Conservation (phyloP, 2,329 filamentous ascomycete genomes). For the Colletotrichum tanaceti region DNA sequence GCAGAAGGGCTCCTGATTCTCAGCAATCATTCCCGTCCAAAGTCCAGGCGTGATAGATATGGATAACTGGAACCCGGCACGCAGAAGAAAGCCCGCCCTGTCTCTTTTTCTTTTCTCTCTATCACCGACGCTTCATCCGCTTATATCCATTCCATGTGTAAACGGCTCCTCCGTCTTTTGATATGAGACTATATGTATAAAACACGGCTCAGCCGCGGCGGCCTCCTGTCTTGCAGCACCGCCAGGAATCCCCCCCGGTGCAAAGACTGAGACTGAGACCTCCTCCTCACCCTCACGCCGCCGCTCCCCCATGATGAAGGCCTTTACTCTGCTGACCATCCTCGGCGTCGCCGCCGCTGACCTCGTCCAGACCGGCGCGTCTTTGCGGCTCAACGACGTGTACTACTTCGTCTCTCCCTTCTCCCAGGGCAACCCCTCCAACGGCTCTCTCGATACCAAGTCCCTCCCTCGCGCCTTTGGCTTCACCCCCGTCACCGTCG, state of each 20-base stretch:
- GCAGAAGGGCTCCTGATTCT: slow-evolving; percentile 14
- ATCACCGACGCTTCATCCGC: background rate
- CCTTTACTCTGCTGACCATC: slow-evolving; percentile 34
- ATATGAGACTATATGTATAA: slow-evolving; percentile 9
- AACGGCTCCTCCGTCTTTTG: background rate
- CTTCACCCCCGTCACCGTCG: slow-evolving; percentile 51
- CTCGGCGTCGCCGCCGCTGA: slow-evolving; percentile 40
- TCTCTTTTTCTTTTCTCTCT: too few relatives aligned
- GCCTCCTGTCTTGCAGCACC: too few relatives aligned
- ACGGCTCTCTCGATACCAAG: slow-evolving; percentile 33
- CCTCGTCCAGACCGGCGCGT: slow-evolving; percentile 48
- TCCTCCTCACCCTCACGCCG: background rate
- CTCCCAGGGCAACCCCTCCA: slow-evolving; percentile 45
- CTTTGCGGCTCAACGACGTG: slow-evolving; percentile 47
- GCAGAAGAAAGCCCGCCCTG: slow-evolving; percentile 3
- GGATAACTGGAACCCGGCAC: background rate
- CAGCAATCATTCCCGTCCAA: slow-evolving; percentile 1
- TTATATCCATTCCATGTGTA: background rate
- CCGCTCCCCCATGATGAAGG: slow-evolving; percentile 28
- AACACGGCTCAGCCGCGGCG: background rate
- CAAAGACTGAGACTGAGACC: background rate
- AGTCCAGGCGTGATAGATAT: background rate
- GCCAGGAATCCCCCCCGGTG: background rate
- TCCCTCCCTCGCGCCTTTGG: slow-evolving; percentile 46
- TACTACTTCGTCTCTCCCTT: slow-evolving; percentile 52